phyloP scores from a whole-genome alignment of 1,284 basidiomycete genomes.

The Meira miltonrushii region DNA sequence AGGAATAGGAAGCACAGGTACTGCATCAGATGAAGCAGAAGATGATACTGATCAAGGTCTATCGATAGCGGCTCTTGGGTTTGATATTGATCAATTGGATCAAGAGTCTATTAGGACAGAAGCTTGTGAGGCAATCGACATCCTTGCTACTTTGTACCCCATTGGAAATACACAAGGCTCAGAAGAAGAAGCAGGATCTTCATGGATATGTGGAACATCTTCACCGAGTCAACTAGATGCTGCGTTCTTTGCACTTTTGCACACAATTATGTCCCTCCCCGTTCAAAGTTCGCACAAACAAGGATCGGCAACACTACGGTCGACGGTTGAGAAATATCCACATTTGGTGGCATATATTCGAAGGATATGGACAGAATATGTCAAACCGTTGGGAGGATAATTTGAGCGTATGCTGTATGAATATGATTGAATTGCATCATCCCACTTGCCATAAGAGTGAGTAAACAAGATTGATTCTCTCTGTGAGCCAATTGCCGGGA shows the following conservation, averaged over 20 bases:
- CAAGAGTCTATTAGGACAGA: slow-evolving; percentile 21
- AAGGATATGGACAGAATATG: neutral
- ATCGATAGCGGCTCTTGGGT: neutral
- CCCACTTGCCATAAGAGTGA: no score
- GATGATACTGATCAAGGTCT: slow-evolving; percentile 23
- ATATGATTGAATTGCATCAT: no score
- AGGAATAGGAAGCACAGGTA: slow-evolving; percentile 19
- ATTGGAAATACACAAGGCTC: slow-evolving; percentile 10
- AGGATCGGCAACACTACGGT: neutral
- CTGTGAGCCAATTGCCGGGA: no score
- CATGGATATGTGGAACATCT: slow-evolving; percentile 9
- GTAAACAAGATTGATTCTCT: no score
- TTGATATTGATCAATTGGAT: slow-evolving; percentile 27
- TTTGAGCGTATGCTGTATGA: neutral
- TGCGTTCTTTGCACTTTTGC: slow-evolving; percentile 28
- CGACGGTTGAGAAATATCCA: neutral
- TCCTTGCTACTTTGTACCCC: slow-evolving; percentile 20
- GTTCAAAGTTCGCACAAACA: slow-evolving; percentile 14
- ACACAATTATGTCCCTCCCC: slow-evolving; percentile 31
- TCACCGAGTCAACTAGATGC: slow-evolving; percentile 23
- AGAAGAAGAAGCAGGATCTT: neutral
- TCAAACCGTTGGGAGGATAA: neutral
- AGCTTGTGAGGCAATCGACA: slow-evolving; percentile 20
- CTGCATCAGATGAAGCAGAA: slow-evolving; percentile 16
- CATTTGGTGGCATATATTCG: neutral